phyloP scores from a whole-genome alignment of 2,329 filamentous ascomycete species.

The Fusarium avenaceum region DNA sequence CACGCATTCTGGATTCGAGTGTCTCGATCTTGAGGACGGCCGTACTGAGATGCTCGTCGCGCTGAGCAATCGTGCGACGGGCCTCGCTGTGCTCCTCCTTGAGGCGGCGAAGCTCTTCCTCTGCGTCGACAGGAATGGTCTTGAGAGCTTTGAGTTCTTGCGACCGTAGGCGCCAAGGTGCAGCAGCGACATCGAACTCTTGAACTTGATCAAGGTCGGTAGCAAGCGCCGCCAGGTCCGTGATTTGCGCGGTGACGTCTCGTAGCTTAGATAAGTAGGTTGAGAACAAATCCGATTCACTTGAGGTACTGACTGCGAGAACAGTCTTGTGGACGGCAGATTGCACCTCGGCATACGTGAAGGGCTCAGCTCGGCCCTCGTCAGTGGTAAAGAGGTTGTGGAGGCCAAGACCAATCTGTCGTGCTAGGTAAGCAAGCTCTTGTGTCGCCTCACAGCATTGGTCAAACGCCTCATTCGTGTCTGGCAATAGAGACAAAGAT shows the following conservation, averaged over 20 bases:
- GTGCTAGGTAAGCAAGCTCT: conserved; percentile 75
- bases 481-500: conserved; percentile 78
- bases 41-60: conserved; percentile 87
- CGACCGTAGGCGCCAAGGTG: conserved; percentile 87
- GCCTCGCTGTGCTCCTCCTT: conserved; percentile 85
- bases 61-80: conserved; percentile 76
- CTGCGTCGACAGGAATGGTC: conserved; percentile 82
- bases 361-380: conserved; percentile 77
- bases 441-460: conserved; percentile 74
- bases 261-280: conserved; percentile 77
- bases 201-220: conserved; percentile 78
- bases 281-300: conserved; percentile 77
- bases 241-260: conserved; percentile 72
- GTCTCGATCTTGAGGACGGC: conserved; percentile 93
- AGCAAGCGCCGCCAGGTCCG: conserved; percentile 78
- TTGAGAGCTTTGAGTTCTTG: conserved; percentile 87
- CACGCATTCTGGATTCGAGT: conserved; percentile 87
- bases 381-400: conserved; percentile 74
- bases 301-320: conserved; percentile 62
- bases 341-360: conserved; percentile 76
- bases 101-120: conserved; percentile 85
- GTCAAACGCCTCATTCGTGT: conserved; percentile 78
- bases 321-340: conserved; percentile 70
- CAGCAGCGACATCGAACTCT: conserved; percentile 81
- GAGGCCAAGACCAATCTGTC: conserved; percentile 75